phyloP scores from a whole-genome alignment of 306 rosid genomes.

The Begonia fuchsioides region DNA sequence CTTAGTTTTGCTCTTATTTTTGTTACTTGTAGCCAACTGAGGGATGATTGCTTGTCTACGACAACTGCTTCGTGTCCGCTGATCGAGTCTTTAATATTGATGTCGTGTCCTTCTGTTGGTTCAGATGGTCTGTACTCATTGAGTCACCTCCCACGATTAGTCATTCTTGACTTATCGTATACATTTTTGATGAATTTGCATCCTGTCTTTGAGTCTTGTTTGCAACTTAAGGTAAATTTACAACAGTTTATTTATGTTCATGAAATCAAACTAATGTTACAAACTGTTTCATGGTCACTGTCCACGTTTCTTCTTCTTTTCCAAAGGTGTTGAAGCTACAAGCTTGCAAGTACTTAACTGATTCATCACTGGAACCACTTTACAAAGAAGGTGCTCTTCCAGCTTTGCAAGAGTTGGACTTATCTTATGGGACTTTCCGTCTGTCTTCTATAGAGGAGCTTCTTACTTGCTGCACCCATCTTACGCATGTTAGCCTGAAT shows the following conservation, averaged over 20 bases:
- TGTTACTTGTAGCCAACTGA: conserved; percentile 59
- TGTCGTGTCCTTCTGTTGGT: conserved; percentile 90
- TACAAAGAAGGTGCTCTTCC: conserved; percentile 89
- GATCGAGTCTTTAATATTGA: conserved; percentile 75
- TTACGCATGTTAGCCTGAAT: conserved; percentile 90
- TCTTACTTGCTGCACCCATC: conserved; percentile 79
- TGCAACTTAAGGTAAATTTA: conserved; percentile 60
- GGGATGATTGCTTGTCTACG: conserved; percentile 77
- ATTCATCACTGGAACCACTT: conserved; percentile 87
- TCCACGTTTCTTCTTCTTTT: conserved; percentile 13
- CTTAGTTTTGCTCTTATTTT: conserved; percentile 3
- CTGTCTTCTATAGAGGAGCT: conserved; percentile 96
- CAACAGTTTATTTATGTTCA: background rate
- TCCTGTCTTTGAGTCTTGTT: conserved; percentile 81
- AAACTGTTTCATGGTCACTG: conserved; percentile 4
- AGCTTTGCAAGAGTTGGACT: conserved; percentile 81
- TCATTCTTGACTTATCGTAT: conserved; percentile 77
- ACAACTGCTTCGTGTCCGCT: conserved; percentile 74
- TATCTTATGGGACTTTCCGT: conserved; percentile 84
- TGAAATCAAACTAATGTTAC: background rate
- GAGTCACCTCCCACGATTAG: conserved; percentile 48
- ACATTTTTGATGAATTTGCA: conserved; percentile 75
- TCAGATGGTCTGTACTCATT: conserved; percentile 69
- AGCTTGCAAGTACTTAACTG: conserved; percentile 82
- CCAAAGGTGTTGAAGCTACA: conserved; percentile 77